A percentile compares a stretch with the other conserved stretches of the same genome.
Conservation (phyloP, 2,329 filamentous ascomycete species). For the Phaeophleospora eucalypticola region DNA sequence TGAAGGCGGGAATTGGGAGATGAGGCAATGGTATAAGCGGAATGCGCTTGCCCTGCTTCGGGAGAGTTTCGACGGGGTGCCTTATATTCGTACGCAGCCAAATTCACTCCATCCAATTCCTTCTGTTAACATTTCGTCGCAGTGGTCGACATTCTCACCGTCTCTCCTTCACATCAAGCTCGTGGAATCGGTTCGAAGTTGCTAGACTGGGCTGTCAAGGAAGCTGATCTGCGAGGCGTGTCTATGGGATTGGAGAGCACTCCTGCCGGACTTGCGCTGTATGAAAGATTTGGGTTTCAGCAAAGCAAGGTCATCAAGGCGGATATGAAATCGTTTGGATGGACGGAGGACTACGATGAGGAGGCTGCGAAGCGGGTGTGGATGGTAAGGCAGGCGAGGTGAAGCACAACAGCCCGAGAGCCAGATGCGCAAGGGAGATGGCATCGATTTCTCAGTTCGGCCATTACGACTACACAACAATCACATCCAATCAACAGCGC, state of each 20-base stretch:
- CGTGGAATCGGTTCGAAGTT: conserved; percentile 10
- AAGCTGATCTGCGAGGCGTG: conserved; percentile 8
- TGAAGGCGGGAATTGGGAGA: conserved; percentile 21
- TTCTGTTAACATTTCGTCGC: not conserved
- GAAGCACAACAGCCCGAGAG: too few relatives aligned
- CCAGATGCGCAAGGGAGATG: too few relatives aligned
- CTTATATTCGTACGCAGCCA: conserved; percentile 19
- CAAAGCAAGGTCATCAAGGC: conserved; percentile 19
- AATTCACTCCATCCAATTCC: not conserved
- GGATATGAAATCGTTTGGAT: conserved; percentile 25
- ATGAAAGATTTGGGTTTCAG: conserved; percentile 8
- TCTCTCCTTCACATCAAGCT: conserved; percentile 6
- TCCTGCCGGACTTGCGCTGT: conserved; percentile 9
- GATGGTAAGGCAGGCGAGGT: conserved; percentile 20
- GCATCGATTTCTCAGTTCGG: too few relatives aligned
- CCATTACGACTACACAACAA: too few relatives aligned
- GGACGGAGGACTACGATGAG: conserved; percentile 21
- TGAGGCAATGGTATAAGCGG: conserved; percentile 19
- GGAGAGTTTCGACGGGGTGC: conserved; percentile 15
- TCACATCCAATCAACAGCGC: too few relatives aligned
- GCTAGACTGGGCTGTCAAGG: conserved; percentile 2
- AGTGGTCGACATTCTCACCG: conserved; percentile 9
- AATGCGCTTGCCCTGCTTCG: conserved; percentile 14
- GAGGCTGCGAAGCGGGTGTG: conserved; percentile 23
- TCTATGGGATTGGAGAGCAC: conserved; percentile 10